Base-by-base conservation (phyloP, 1,284 basidiomycete genomes). In the Cutaneotrichosporon sp. region DNA sequence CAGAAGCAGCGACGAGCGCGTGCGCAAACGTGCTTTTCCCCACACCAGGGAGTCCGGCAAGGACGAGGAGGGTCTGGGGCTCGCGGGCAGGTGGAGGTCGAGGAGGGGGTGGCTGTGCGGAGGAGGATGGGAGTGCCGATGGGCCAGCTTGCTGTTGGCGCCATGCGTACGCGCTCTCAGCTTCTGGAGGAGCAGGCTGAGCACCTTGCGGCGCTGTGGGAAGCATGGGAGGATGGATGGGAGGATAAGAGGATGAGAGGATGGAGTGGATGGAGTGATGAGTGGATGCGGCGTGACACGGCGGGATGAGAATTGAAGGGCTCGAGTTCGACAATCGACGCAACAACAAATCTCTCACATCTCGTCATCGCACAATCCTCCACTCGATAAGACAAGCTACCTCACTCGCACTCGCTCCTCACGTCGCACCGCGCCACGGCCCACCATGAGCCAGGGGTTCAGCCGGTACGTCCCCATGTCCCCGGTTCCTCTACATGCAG, bases 381-480 rank as follows among this genome's bases (percentile, higher is more conserved):
- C 18, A n/a, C 18, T 7, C 8, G 18, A 29, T 29, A 5, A n/a
- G n/a, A n/a, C 16, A n/a, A 2, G 18, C 38, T 4, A n/a, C 38
- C n/a, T n/a, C 38, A 2, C 38, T 42, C 18, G 4, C 16, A 50
- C 24, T 14, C 18, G 25, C 13, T 50, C 27, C 14, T 31, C 27
- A 29, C 27, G 8, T 31, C 47, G 13, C 9, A 25, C 24, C 47
- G 4, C n/a, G n/a, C n/a, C n/a, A n/a, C n/a, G n/a, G n/a, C 47
- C 16, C 18, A 50, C 46, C 10, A 53, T 53, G 51, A 53, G 51
- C 14, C 78, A 79, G 59, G 88, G 91, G 43, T 91, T 91, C 78
- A 92, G 91, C 80, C 90, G 93, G 78, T 66, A 43, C 13, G 64
- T 55, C 4, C n/a, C 4, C 20, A n/a, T n/a, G n/a, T n/a, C n/a